phyloP scores from a whole-genome alignment of 768 basidiomycete genomes.

The Termitomyces sp. region DNA sequence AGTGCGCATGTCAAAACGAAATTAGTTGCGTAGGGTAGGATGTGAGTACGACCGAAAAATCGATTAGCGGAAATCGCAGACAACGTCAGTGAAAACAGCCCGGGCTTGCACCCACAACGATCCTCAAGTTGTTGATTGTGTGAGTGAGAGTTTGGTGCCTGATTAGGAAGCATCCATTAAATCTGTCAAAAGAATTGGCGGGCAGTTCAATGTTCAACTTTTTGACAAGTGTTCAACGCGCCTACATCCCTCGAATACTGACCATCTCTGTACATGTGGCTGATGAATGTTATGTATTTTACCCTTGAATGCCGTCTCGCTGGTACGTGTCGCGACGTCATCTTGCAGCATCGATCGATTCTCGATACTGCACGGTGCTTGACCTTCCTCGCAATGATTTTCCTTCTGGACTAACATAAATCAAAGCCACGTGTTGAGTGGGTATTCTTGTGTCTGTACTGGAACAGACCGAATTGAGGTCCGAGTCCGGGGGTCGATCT shows the following conservation, averaged over 20 bases:
- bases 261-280: background rate
- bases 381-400: background rate
- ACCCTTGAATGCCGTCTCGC: background rate
- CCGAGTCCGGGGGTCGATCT: background rate
- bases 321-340: background rate
- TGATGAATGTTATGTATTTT: background rate
- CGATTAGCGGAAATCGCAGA: background rate
- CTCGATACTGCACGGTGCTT: background rate
- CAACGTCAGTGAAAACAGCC: background rate
- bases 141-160: slow-evolving; percentile 8
- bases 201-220: background rate
- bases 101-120: background rate
- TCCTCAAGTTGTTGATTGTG: background rate
- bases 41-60: background rate
- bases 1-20: slow-evolving; percentile 4
- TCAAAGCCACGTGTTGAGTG: background rate
- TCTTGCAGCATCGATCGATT: background rate
- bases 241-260: background rate
- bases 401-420: background rate
- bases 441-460: background rate
- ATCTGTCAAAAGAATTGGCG: background rate
- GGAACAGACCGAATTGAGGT: background rate
- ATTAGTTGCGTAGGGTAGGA: background rate
- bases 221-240: background rate
- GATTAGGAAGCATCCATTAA: slow-evolving; percentile 7